Conservation (phyloP, 1,139 yeast genomes). For the Hyphopichia pseudoburtonii region DNA sequence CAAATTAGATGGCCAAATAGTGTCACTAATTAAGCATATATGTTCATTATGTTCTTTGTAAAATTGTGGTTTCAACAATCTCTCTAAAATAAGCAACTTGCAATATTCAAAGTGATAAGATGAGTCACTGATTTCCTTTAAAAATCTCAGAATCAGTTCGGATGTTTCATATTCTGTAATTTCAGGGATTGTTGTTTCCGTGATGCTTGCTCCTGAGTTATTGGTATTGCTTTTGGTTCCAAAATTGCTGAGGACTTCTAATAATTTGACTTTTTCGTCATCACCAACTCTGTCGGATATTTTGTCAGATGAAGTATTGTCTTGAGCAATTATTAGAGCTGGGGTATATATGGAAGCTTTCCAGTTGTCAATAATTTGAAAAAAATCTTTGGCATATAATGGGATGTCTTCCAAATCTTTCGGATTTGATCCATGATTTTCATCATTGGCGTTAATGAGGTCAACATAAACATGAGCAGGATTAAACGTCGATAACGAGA, state of each 20-base stretch:
- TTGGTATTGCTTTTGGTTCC: constrained; percentile 24
- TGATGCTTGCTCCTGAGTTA: constrained; percentile 6
- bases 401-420: constrained; percentile 3
- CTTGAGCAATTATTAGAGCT: constrained; percentile 15
- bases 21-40: constrained; percentile 20
- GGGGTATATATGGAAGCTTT: constrained; percentile 13
- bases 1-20: constrained; percentile 27
- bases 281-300: constrained; percentile 19
- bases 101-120: constrained; percentile 45
- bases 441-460: constrained; percentile 1
- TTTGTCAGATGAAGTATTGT: constrained; percentile 8
- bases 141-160: constrained; percentile 22
- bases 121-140: constrained; percentile 30
- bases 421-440: neutral
- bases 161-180: constrained; percentile 14
- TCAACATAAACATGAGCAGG: constrained; percentile 1
- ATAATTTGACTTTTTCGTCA: constrained; percentile 33
- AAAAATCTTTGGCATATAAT: constrained; percentile 24
- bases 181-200: constrained; percentile 3
- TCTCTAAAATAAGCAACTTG: constrained; percentile 43
- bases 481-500: neutral
- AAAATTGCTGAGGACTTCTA: constrained; percentile 40
- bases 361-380: constrained; percentile 26
- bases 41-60: constrained; percentile 2
- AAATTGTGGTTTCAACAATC: constrained; percentile 27